These are phyloP conservation scores for Picea engelmannii DNA, from an alignment of 83 land plant genomes.

Conservation along the genomic window DNA sequence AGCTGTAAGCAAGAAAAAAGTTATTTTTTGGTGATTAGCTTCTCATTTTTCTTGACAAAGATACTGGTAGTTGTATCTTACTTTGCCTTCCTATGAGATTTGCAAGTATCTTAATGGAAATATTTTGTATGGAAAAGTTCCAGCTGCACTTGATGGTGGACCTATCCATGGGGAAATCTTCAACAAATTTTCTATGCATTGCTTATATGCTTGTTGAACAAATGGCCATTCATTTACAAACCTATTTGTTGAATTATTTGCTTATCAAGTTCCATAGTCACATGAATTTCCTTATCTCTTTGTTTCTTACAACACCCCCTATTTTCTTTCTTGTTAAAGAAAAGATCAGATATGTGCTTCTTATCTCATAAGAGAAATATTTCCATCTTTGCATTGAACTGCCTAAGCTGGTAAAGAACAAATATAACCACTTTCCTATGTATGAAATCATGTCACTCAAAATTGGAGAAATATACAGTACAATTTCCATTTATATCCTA, in stretches of 20 bases:
- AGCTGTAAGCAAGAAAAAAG: constrained; percentile 42
- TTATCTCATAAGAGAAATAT: too few species aligned
- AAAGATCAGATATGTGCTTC: too few species aligned
- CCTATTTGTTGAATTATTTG: neutral
- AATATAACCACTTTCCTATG: too few species aligned
- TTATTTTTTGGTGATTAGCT: neutral
- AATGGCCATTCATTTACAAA: neutral
- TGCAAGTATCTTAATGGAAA: constrained; percentile 73
- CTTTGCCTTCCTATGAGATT: neutral
- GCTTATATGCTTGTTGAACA: neutral
- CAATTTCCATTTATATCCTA: too few species aligned
- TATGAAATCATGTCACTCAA: too few species aligned
- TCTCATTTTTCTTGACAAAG: constrained; percentile 8
- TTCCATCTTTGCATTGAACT: too few species aligned
- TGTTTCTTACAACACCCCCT: neutral
- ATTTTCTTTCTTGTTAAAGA: too few species aligned
- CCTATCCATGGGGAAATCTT: constrained; percentile 80
- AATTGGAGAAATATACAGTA: too few species aligned
- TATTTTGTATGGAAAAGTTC: constrained; percentile 71
- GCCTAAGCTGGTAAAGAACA: too few species aligned
- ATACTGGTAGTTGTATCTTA: neutral
- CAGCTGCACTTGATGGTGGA: constrained; percentile 58
- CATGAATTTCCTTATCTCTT: neutral
- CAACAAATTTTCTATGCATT: constrained; percentile 42
- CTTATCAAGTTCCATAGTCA: neutral